Percentiles rank a stretch among this genome's conserved stretches.
phyloP scores from a whole-genome alignment of 352 stramenopile genomes.

The Phytophthora foliorum region DNA sequence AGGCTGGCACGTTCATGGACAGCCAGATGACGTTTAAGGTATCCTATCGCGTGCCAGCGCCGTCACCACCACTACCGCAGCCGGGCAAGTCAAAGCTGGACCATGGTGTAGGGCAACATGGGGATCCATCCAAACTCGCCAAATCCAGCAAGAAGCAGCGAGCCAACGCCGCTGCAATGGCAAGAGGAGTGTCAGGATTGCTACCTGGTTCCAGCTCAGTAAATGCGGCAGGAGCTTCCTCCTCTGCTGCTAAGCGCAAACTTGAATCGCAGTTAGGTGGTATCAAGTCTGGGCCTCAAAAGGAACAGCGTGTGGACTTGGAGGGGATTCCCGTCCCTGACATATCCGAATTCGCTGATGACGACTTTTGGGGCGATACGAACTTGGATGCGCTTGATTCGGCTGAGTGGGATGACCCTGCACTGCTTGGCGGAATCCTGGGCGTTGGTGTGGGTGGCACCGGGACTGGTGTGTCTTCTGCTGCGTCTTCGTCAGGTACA shows the following conservation, averaged over 20 bases:
- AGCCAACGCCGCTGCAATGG: conserved; percentile 21
- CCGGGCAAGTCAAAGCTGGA: conserved; percentile 41
- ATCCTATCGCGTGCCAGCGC: conserved; percentile 74
- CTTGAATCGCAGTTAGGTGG: conserved; percentile 54
- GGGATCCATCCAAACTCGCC: conserved; percentile 41
- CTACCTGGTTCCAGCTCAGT: conserved; percentile 13
- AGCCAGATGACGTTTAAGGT: conserved; percentile 69
- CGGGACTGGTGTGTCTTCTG: conserved; percentile 32
- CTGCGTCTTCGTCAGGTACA: conserved; percentile 33
- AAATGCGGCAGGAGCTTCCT: conserved; percentile 11
- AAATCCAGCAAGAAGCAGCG: conserved; percentile 77
- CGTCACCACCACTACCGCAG: conserved; percentile 44
- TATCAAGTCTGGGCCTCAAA: conserved; percentile 43
- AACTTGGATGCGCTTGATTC: conserved; percentile 89
- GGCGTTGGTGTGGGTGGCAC: conserved; percentile 29
- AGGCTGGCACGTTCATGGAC: conserved; percentile 31
- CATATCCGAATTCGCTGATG: conserved; percentile 80
- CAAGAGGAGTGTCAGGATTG: conserved; percentile 19
- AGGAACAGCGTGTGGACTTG: conserved; percentile 82
- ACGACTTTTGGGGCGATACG: conserved; percentile 91
- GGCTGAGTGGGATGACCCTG: conserved; percentile 83
- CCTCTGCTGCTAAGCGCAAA: conserved; percentile 72
- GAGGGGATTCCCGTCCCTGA: conserved; percentile 82
- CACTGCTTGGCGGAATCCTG: conserved; percentile 76
- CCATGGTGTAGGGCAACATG: conserved; percentile 30